These are phyloP conservation scores for Batkoa obscura DNA, from an alignment of 371 early-diverging fungal species.

Conservation along the genomic window DNA sequence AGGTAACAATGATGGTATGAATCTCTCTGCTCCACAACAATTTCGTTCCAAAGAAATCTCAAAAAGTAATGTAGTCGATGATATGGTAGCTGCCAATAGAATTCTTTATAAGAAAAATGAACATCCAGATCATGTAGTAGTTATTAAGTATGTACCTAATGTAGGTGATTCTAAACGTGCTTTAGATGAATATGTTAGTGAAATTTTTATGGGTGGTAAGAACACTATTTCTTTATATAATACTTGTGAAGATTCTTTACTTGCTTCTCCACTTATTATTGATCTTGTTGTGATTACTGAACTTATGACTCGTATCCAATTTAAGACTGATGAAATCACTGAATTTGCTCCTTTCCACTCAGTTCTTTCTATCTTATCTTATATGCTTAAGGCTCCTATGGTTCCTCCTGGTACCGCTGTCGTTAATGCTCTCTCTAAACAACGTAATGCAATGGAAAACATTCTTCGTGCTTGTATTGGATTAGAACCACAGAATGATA, in stretches of 20 bases:
- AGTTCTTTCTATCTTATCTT: constrained; percentile 72
- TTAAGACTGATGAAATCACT: constrained; percentile 41
- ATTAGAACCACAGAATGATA: constrained; percentile 72
- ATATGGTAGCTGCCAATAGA: constrained; percentile 88
- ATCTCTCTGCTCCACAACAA: constrained; percentile 88
- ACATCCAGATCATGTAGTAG: constrained; percentile 91
- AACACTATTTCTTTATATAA: constrained; percentile 92
- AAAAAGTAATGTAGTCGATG: constrained; percentile 93
- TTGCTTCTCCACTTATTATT: constrained; percentile 90
- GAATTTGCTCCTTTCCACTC: constrained; percentile 74
- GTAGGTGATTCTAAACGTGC: constrained; percentile 96
- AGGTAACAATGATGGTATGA: constrained; percentile 97
- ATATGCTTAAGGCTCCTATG: constrained; percentile 84
- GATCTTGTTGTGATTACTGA: constrained; percentile 85
- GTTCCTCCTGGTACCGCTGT: constrained; percentile 82
- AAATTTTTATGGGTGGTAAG: constrained; percentile 95
- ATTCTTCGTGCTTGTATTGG: constrained; percentile 90
- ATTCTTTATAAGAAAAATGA: constrained; percentile 71
- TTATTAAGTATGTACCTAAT: constrained; percentile 93
- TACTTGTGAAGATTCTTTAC: constrained; percentile 92
- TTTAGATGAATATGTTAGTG: constrained; percentile 89
- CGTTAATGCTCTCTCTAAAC: constrained; percentile 84
- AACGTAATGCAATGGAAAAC: constrained; percentile 89
- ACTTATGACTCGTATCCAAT: constrained; percentile 86
- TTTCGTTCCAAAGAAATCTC: constrained; percentile 96